phyloP scores from a whole-genome alignment of 768 basidiomycete species.

The Tephrocybe sp. region DNA sequence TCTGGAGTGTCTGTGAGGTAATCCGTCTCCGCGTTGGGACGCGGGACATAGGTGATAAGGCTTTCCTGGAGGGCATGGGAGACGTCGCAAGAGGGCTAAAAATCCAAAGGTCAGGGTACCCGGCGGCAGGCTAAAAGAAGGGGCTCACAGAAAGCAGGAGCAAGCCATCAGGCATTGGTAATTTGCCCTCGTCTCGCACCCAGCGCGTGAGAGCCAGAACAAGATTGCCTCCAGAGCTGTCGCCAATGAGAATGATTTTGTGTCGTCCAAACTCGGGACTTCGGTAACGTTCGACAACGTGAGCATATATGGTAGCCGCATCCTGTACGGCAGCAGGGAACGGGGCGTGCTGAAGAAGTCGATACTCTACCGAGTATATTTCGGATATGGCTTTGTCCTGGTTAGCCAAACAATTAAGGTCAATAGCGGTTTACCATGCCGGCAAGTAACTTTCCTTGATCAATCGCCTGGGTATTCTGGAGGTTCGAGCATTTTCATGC shows the following conservation, averaged over 20 bases:
- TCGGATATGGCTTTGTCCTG: constrained; percentile 33
- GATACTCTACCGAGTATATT: constrained; percentile 49
- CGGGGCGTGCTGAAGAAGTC: constrained; percentile 50
- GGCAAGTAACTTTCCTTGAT: constrained; percentile 29
- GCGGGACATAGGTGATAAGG: constrained; percentile 47
- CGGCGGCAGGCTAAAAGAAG: not conserved
- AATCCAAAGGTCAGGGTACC: not conserved
- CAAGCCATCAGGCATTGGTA: constrained; percentile 45
- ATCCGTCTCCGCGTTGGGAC: constrained; percentile 48
- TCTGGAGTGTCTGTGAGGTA: constrained; percentile 56
- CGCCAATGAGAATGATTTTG: constrained; percentile 52
- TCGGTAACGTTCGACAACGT: constrained; percentile 36
- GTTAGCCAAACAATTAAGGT: not conserved
- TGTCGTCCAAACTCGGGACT: constrained; percentile 14
- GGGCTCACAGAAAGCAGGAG: constrained; percentile 42
- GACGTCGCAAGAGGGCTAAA: constrained; percentile 27
- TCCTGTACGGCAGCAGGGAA: constrained; percentile 56
- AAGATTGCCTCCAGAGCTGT: constrained; percentile 55
- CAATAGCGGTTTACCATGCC: not conserved
- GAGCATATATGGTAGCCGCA: constrained; percentile 51
- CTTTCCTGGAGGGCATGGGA: constrained; percentile 50
- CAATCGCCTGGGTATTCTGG: constrained; percentile 46
- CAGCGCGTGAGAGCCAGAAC: constrained; percentile 51
- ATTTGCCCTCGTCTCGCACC: constrained; percentile 48
- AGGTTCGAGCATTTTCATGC: constrained; percentile 47